Evolutionary conservation across 2,329 filamentous ascomycete genomes (phyloP).

Genomic region (Drechslera avenae): DNA sequence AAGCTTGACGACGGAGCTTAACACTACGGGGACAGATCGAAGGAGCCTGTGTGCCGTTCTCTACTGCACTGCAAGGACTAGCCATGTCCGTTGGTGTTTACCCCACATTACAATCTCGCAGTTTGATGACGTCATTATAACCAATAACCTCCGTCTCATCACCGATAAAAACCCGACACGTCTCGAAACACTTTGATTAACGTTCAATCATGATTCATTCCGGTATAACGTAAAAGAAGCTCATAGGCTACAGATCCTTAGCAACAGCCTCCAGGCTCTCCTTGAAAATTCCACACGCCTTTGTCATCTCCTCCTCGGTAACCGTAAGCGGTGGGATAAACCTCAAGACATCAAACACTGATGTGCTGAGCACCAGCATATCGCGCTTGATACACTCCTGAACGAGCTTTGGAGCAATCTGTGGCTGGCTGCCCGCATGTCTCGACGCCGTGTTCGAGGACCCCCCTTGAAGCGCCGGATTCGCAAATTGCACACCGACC

Average conservation of each 20-base stretch:
- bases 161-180: too few relatives aligned
- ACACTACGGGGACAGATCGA: too few relatives aligned
- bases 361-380: constrained; percentile 40
- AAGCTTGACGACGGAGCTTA: too few relatives aligned
- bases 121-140: too few relatives aligned
- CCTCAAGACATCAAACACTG: constrained; percentile 35
- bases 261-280: constrained; percentile 35
- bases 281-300: constrained; percentile 34
- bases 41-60: too few relatives aligned
- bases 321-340: constrained; percentile 39
- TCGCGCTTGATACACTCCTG: constrained; percentile 36
- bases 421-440: constrained; percentile 25
- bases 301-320: constrained; percentile 32
- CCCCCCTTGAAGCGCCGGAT: constrained; percentile 21
- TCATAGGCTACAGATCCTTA: constrained; percentile 24
- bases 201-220: not conserved
- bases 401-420: constrained; percentile 36
- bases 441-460: constrained; percentile 28
- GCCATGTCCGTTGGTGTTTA: too few relatives aligned
- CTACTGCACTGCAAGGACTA: too few relatives aligned
- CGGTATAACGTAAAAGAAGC: not conserved
- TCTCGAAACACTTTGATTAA: too few relatives aligned
- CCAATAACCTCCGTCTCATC: too few relatives aligned
- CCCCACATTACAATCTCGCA: too few relatives aligned
- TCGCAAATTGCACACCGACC: constrained; percentile 37